Conservation (phyloP, 1,284 basidiomycete species). For the Golubevia sp. region DNA sequence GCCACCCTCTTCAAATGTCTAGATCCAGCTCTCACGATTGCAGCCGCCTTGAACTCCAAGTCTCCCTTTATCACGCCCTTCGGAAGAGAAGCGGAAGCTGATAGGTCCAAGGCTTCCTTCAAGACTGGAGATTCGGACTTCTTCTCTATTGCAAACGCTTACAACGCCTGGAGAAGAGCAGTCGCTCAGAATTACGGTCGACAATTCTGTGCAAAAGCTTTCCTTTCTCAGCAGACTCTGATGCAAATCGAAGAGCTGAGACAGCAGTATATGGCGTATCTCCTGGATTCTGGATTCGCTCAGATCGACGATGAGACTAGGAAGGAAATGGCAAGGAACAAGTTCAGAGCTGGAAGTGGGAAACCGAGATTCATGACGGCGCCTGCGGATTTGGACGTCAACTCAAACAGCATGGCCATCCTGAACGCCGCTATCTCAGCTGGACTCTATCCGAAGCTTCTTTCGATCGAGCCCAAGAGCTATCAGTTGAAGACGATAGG, state of each 20-base stretch:
- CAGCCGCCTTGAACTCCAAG: constrained; percentile 86
- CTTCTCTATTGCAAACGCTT: constrained; percentile 50
- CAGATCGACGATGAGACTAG: constrained; percentile 32
- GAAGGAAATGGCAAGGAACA: constrained; percentile 30
- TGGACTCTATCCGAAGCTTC: constrained; percentile 56
- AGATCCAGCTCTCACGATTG: constrained; percentile 93
- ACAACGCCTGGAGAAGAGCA: constrained; percentile 44
- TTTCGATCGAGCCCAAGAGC: constrained; percentile 30
- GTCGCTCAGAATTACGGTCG: constrained; percentile 38
- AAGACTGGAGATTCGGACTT: constrained; percentile 51
- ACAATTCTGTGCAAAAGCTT: constrained; percentile 46
- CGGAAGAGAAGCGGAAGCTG: constrained; percentile 49
- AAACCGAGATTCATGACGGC: constrained; percentile 32
- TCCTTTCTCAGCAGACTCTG: constrained; percentile 43
- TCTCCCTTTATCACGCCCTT: constrained; percentile 73
- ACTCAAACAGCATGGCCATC: constrained; percentile 35
- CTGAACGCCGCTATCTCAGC: constrained; percentile 47
- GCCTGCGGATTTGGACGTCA: constrained; percentile 34
- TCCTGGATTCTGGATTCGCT: constrained; percentile 54
- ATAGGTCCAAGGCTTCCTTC: constrained; percentile 49
- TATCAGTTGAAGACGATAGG: constrained; percentile 49
- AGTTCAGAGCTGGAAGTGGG: constrained; percentile 38
- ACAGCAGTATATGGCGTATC: constrained; percentile 58
- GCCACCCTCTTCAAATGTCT: constrained; percentile 86
- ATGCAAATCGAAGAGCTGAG: constrained; percentile 58